Evolutionary conservation across 495 filamentous ascomycete species (phyloP), one percentile per base, ranked within the genome.

Genomic region (Staphylotrichum tortipilum): DNA sequence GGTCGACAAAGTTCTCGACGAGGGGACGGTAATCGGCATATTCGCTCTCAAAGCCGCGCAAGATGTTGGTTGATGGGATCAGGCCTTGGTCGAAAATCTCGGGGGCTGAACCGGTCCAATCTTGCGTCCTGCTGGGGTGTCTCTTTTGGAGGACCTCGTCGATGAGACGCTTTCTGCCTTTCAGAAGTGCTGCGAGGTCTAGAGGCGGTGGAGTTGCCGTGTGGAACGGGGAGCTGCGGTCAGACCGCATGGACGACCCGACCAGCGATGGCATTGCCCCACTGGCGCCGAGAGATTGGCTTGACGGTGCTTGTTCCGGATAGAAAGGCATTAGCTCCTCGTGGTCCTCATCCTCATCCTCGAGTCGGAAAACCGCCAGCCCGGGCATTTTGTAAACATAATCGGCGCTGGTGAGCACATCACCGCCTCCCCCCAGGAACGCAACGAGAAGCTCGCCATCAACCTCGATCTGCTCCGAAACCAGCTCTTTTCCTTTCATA

Each of bases 381-480:
- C 77, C 75, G 4, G 69, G 69, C 2, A 65, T 63, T 51, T 82
- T 83, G 72, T 72, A 73, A 5, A 76, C 60, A 39, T 63, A 73
- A 23, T 72, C 63, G 7, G 45, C 61, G 36, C 69, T 75, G 21
- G 56, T 67, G 17, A 55, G 55, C 12, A 75, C 53, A 9, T 68
- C 49, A 7, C 52, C 36, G n/a, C 47, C 30, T 18, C 15, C 46
- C 7, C 45, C 44, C 4, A 74, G 31, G 18, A 75, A 55, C 1
- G 2, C 10, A 3, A 34, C 33, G 12, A 65, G 38, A 18, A 57
- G 29, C 5, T 31, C 44, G 1, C 38, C 35, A 12, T 70, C 63
- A n/a, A 57, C 59, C 4, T 67, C 56, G 12, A 74, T 61, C 28
- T 52, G 69, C 63, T 47, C 59, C 4, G 46, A 30, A 11, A 54